Percentiles rank a stretch among this genome's conserved stretches.
Conservation (phyloP, 495 filamentous ascomycete genomes). For the Xylaria curta region DNA sequence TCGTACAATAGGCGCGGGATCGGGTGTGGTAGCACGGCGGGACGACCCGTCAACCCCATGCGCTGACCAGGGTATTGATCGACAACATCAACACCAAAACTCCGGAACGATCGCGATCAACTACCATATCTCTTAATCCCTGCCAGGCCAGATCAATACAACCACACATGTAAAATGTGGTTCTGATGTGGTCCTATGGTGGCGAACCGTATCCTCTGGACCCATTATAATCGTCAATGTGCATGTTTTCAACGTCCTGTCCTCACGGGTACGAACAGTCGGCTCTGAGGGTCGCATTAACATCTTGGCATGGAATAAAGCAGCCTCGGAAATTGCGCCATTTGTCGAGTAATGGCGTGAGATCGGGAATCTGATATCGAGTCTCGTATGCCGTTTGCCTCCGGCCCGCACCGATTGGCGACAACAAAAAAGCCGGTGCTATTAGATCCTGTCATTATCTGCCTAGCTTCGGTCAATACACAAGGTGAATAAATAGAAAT, state of each 20-base stretch:
- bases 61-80: not conserved
- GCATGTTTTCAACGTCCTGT: not conserved
- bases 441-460: not conserved
- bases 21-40: not conserved
- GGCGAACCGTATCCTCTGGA: not conserved
- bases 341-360: not conserved
- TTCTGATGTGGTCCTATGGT: not conserved
- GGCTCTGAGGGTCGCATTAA: not conserved
- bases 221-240: not conserved
- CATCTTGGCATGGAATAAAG: not conserved
- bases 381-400: not conserved
- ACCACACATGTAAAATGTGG: not conserved
- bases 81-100: not conserved
- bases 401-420: not conserved
- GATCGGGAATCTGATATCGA: not conserved
- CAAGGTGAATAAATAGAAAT: not conserved
- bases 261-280: too few relatives aligned
- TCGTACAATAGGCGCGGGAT: not conserved
- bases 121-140: not conserved
- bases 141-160: not conserved
- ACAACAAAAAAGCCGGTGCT: not conserved
- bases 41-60: slow-evolving; percentile 3
- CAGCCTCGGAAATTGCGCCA: slow-evolving; percentile 2
- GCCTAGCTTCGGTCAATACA: not conserved
- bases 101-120: slow-evolving; percentile 1